Conservation (phyloP, 2,329 filamentous ascomycete species). For the Sporothrix pseudoabietina region DNA sequence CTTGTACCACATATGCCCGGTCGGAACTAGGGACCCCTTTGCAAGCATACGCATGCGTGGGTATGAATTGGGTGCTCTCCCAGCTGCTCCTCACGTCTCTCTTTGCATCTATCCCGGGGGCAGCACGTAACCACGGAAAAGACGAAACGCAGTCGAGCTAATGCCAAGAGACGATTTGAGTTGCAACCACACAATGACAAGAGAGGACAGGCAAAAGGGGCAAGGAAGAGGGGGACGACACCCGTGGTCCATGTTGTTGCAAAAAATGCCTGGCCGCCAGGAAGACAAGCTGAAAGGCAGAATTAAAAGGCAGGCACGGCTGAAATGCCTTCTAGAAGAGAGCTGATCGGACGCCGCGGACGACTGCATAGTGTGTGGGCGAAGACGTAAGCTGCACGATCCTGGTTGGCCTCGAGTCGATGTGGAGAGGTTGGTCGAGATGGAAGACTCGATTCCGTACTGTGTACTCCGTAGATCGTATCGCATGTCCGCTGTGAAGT, state of each 20-base stretch:
- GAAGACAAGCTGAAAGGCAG: background rate
- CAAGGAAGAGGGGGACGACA: background rate
- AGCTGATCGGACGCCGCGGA: conserved; percentile 9
- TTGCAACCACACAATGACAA: conserved; percentile 40
- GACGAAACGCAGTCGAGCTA: conserved; percentile 51
- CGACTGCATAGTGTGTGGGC: conserved; percentile 34
- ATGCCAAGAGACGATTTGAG: conserved; percentile 41
- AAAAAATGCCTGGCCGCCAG: background rate
- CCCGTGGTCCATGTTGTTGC: background rate
- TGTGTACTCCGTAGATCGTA: background rate
- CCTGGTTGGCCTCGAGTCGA: conserved; percentile 18
- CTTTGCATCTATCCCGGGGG: conserved; percentile 3
- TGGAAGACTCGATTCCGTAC: background rate
- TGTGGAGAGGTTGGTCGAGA: background rate
- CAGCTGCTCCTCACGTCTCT: conserved; percentile 31
- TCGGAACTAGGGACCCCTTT: background rate
- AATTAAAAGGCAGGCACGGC: background rate
- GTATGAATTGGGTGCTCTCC: background rate
- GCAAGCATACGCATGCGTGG: background rate
- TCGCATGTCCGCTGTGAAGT: background rate
- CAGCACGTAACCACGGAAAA: conserved; percentile 45
- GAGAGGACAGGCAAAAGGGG: background rate
- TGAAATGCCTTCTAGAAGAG: conserved; percentile 20
- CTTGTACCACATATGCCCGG: background rate
- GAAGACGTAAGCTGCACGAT: background rate